phyloP scores from a whole-genome alignment of 164 flowering plant species.

The Dillenia suffruticosa region DNA sequence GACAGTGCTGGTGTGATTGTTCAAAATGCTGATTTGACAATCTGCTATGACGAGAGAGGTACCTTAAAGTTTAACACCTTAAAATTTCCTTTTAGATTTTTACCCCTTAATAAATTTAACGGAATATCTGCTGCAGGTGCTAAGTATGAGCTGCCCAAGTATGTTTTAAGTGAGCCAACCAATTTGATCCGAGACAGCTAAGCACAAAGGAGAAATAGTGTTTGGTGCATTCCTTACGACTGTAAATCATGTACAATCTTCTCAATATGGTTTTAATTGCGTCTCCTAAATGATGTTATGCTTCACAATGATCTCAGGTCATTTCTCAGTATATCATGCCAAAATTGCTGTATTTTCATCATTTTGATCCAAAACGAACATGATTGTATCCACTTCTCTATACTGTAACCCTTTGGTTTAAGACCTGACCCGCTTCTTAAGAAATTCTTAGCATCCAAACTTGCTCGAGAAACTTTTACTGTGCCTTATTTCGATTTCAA shows the following conservation, averaged over 20 bases:
- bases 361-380: no score
- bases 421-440: no score
- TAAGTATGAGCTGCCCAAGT: slow-evolving; percentile 84
- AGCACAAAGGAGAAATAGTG: slow-evolving; percentile 11
- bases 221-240: slow-evolving; percentile 10
- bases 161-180: slow-evolving; percentile 85
- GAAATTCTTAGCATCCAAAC: no score
- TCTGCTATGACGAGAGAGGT: slow-evolving; percentile 96
- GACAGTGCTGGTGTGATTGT: slow-evolving; percentile 89
- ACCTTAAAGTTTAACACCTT: slow-evolving; percentile 1
- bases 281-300: no score
- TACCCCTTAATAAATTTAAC: neutral
- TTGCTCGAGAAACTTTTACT: no score
- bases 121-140: slow-evolving; percentile 56
- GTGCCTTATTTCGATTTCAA: no score
- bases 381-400: no score
- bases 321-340: no score
- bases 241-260: slow-evolving; percentile 60
- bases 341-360: no score
- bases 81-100: neutral
- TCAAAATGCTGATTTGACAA: slow-evolving; percentile 70
- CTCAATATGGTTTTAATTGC: slow-evolving; percentile 3
- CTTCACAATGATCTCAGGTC: no score
- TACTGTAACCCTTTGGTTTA: no score
- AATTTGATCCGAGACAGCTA: slow-evolving; percentile 59